A percentile compares a stretch with the other conserved stretches of the same genome.
phyloP scores from a whole-genome alignment of 2,329 filamentous ascomycete genomes.

The Monosporascus sp. region DNA sequence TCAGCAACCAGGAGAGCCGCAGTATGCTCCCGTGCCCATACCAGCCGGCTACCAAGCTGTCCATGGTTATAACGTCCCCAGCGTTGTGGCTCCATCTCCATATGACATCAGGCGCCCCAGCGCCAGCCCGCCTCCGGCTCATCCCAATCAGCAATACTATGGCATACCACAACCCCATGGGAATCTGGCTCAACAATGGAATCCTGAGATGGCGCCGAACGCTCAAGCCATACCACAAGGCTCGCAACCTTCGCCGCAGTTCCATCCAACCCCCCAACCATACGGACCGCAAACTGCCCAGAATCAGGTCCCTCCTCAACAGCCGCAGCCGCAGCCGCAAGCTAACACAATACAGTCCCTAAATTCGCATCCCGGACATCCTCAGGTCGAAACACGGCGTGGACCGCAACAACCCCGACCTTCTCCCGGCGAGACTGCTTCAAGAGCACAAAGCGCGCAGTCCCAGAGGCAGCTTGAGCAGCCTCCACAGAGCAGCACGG shows the following conservation, averaged over 20 bases:
- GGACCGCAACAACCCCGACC: not conserved
- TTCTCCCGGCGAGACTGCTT: not conserved
- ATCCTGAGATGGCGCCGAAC: constrained; percentile 12
- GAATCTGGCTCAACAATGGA: constrained; percentile 14
- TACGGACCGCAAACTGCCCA: not conserved
- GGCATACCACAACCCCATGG: constrained; percentile 5
- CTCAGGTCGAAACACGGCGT: not conserved
- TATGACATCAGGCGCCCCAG: constrained; percentile 20
- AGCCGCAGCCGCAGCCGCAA: not conserved
- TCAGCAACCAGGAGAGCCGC: constrained; percentile 12
- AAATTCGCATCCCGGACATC: not conserved
- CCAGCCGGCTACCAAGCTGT: constrained; percentile 27
- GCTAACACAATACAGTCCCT: not conserved
- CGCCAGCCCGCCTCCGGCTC: constrained; percentile 5
- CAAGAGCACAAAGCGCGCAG: not conserved
- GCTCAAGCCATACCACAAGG: constrained; percentile 4
- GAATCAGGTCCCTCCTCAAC: not conserved
- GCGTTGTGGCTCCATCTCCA: constrained; percentile 19
- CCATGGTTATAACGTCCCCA: constrained; percentile 23
- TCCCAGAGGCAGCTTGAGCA: not conserved
- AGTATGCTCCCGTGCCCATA: constrained; percentile 27
- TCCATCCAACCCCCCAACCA: not conserved
- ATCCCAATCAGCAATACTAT: constrained; percentile 13
- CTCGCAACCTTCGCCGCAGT: not conserved
- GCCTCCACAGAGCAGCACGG: not conserved